These are phyloP conservation scores for Hypholoma sublateritium DNA, from an alignment of 768 basidiomycete genomes.

Conservation along the genomic window DNA sequence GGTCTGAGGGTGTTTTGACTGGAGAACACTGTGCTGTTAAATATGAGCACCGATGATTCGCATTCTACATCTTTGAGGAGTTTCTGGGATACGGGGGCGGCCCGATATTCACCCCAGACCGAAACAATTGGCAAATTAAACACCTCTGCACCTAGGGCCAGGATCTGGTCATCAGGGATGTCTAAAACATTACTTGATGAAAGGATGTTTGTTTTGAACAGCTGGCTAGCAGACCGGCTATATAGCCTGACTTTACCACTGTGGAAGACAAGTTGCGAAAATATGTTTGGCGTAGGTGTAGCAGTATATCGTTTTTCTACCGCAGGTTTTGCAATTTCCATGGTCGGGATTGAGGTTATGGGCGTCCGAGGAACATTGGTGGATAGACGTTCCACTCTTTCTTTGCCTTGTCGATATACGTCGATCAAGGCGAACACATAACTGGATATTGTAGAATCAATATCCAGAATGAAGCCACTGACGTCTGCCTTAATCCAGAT, in stretches of 20 bases:
- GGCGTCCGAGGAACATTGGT: conserved; percentile 51
- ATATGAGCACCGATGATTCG: conserved; percentile 65
- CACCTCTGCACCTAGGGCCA: conserved; percentile 54
- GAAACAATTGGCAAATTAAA: conserved; percentile 77
- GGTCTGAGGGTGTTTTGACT: conserved; percentile 86
- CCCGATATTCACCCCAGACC: conserved; percentile 81
- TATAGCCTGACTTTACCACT: conserved; percentile 85
- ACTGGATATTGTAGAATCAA: conserved; percentile 78
- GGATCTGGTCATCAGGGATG: conserved; percentile 52
- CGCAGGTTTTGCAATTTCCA: conserved; percentile 15
- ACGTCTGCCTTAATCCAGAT: conserved; percentile 69
- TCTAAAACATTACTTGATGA: conserved; percentile 36
- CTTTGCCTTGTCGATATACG: conserved; percentile 81
- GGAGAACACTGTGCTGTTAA: conserved; percentile 87
- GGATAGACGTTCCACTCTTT: conserved; percentile 68
- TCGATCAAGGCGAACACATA: conserved; percentile 82
- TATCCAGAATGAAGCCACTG: conserved; percentile 81
- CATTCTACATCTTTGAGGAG: conserved; percentile 25
- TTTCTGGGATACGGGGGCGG: conserved; percentile 47
- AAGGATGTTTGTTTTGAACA: conserved; percentile 37
- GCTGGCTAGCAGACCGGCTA: conserved; percentile 42
- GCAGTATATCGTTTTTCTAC: conserved; percentile 33
- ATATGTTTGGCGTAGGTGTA: conserved; percentile 58
- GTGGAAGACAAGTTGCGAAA: conserved; percentile 70
- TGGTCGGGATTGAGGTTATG: conserved; percentile 20